These are phyloP conservation scores for Cubamyces lactineus DNA, from an alignment of 768 basidiomycete species.

Conservation along the genomic window DNA sequence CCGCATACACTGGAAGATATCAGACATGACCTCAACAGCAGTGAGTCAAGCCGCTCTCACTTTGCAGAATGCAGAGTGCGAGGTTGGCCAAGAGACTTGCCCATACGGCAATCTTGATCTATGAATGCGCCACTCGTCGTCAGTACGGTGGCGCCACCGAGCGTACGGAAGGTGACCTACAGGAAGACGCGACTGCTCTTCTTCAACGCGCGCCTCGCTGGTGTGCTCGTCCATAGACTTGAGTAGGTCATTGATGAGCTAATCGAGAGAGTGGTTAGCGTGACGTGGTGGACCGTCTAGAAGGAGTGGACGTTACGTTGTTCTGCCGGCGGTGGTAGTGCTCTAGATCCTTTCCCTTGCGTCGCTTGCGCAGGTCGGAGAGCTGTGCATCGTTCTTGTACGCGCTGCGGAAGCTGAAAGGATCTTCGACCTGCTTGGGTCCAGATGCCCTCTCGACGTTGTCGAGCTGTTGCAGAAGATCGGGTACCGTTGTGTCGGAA, in stretches of 20 bases:
- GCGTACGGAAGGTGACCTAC: slow-evolving; percentile 43
- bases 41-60: slow-evolving; percentile 42
- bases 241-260: slow-evolving; percentile 87
- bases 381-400: slow-evolving; percentile 67
- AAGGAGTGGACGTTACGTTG: slow-evolving; percentile 45
- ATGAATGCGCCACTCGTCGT: slow-evolving; percentile 2
- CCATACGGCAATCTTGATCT: slow-evolving; percentile 90
- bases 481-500: slow-evolving; percentile 56
- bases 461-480: slow-evolving; percentile 41
- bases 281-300: not conserved
- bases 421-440: slow-evolving; percentile 47
- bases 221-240: slow-evolving; percentile 93
- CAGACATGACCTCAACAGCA: slow-evolving; percentile 4
- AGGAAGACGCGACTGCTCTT: slow-evolving; percentile 65
- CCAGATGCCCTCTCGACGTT: slow-evolving; percentile 32
- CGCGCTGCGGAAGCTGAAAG: slow-evolving; percentile 65
- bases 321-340: slow-evolving; percentile 75
- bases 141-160: not conserved
- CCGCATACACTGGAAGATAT: slow-evolving; percentile 77
- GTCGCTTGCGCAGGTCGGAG: slow-evolving; percentile 56
- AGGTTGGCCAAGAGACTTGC: slow-evolving; percentile 83
- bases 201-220: slow-evolving; percentile 73
- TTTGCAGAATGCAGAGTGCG: slow-evolving; percentile 68
- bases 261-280: slow-evolving; percentile 20
- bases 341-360: slow-evolving; percentile 66